Conservation (phyloP, 345 rosid species). For the Dimocarpus longan region DNA sequence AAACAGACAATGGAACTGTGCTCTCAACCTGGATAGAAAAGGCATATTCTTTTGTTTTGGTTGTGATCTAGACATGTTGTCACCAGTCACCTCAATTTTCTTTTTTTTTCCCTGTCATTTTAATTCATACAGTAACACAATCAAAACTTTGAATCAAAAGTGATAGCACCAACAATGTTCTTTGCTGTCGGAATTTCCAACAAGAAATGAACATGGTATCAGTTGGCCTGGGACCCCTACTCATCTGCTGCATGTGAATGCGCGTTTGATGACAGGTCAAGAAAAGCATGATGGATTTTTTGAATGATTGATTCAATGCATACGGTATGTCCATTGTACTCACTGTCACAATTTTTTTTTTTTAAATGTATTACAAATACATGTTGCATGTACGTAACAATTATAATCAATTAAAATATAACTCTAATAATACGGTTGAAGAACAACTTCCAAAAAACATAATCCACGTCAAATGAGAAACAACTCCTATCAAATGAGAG, state of each 20-base stretch:
- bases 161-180: not conserved
- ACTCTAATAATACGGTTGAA: too few relatives aligned
- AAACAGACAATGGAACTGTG: not conserved
- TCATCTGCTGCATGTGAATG: constrained; percentile 9
- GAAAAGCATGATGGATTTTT: not conserved
- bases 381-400: too few relatives aligned
- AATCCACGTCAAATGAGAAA: too few relatives aligned
- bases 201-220: not conserved
- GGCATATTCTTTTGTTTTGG: not conserved
- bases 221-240: constrained; percentile 15
- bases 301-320: not conserved
- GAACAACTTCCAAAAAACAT: too few relatives aligned
- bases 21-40: not conserved
- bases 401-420: too few relatives aligned
- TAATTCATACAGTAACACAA: not conserved
- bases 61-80: not conserved
- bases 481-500: accelerated
- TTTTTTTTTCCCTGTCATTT: not conserved
- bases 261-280: constrained; percentile 6
- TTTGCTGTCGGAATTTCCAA: not conserved
- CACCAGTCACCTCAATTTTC: not conserved
- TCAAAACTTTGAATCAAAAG: not conserved
- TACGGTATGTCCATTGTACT: not conserved
- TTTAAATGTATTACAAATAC: too few relatives aligned
- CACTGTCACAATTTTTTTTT: too few relatives aligned